Base-by-base conservation (phyloP, 148 eudicot species). In the Beta vulgaris region DNA sequence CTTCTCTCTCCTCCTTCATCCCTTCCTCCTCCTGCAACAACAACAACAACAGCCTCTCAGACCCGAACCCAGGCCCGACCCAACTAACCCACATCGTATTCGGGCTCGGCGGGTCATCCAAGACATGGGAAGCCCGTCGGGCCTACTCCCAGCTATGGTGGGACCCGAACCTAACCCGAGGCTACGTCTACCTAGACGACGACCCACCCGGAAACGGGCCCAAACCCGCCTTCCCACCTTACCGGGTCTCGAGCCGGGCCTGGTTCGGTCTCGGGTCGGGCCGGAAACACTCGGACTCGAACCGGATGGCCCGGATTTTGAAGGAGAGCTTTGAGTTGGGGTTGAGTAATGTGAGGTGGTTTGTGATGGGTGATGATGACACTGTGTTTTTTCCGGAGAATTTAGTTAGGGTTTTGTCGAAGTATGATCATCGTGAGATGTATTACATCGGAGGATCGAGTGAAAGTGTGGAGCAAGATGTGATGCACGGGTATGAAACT, bases 331-430 rank as follows among this genome's bases (percentile, higher is more conserved):
- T 86, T 66, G 87, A 86, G 46, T 35, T 76, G 32, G 91, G 88
- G 51, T 49, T 82, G 32, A 71, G 77, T 0, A 83, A 71, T 6
- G 93, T 84, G 72, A 77, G 97, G 79, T 95, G 98, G 98, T 90
- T 90, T 68, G 97, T 95, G 31, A 92, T 95, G 98, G 98, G 98
- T 0, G 98, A 95, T 66, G 98, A 95, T 40, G 98, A 95, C 51
- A 95, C 98, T 26, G 93, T 95, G 67, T 92, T 92, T 18, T 92
- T 92, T 54, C 14, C 82, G 0, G 86, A 87, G 1, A 95, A 95
- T 44, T 69, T 95, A 13, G 96, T 85, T 48, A 29, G 83, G 34
- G 97, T 94, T 62, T 76, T 94, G 29, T 48, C 78, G 31, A 88
- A 67, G 44, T 92, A 94, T 72, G 97, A 94, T 76, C 88, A 92